phyloP scores from a whole-genome alignment of 257 asterid species.

The Rauvolfia tetraphylla region DNA sequence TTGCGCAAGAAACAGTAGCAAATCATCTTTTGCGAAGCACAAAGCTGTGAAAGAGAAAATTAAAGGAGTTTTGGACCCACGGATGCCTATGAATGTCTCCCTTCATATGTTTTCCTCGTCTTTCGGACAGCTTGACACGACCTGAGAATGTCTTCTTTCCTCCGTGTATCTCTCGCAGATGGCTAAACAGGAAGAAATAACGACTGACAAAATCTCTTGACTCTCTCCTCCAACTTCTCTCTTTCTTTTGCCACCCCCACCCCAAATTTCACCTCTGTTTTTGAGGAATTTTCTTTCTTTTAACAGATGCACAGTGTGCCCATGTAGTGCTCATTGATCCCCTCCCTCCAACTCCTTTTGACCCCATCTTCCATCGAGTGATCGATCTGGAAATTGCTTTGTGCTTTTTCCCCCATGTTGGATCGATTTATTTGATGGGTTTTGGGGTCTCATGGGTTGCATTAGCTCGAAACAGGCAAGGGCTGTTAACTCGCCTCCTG shows the following conservation, averaged over 20 bases:
- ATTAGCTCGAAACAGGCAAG: slow-evolving; percentile 70
- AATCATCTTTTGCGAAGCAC: background rate
- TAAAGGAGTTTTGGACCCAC: slow-evolving; percentile 21
- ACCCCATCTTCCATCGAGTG: slow-evolving; percentile 39
- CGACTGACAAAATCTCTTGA: slow-evolving; percentile 14
- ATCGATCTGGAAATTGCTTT: slow-evolving; percentile 27
- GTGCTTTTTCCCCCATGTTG: slow-evolving; percentile 19
- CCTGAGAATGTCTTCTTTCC: slow-evolving; percentile 12
- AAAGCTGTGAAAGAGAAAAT: background rate
- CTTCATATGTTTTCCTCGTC: slow-evolving; percentile 8
- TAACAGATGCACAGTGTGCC: slow-evolving; percentile 25
- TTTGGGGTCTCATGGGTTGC: slow-evolving; percentile 89
- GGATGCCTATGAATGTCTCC: slow-evolving; percentile 18
- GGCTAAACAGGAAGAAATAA: background rate
- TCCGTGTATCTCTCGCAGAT: slow-evolving; percentile 42
- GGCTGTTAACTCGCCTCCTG: slow-evolving; percentile 33
- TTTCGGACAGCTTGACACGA: slow-evolving; percentile 22
- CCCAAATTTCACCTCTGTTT: slow-evolving; percentile 12
- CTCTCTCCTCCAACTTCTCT: slow-evolving; percentile 20
- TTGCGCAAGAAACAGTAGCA: background rate
- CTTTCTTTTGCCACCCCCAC: slow-evolving; percentile 16
- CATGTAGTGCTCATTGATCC: slow-evolving; percentile 34
- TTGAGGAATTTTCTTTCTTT: slow-evolving; percentile 20
- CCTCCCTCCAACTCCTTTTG: slow-evolving; percentile 26
- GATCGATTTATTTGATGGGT: slow-evolving; percentile 60